phyloP scores from a whole-genome alignment of 1,284 basidiomycete species.

The Tylopilus sp. region DNA sequence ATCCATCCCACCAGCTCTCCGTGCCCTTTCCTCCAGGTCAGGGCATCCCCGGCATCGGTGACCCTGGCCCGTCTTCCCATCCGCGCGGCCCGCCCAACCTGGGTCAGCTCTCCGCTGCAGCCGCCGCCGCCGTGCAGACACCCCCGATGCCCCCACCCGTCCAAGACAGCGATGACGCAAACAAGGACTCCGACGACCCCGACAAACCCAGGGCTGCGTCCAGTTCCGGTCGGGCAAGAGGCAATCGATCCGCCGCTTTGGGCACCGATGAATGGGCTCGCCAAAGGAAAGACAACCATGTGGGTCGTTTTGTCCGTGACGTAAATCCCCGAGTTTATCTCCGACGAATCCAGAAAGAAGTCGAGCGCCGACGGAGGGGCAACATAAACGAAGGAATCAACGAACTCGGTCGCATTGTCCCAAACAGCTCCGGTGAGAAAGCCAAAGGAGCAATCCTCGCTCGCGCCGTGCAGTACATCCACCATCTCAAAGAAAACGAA shows the following conservation, averaged over 20 bases:
- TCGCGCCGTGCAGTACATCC: constrained; percentile 86
- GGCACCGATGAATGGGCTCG: constrained; percentile 79
- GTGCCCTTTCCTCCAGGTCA: constrained; percentile 21
- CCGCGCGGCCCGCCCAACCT: constrained; percentile 68
- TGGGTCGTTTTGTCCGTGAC: constrained; percentile 34
- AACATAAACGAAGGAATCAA: constrained; percentile 97
- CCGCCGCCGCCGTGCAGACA: constrained; percentile 42
- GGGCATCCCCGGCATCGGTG: constrained; percentile 41
- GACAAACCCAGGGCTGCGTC: constrained; percentile 27
- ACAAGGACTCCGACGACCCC: constrained; percentile 39
- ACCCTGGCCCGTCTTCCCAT: constrained; percentile 73
- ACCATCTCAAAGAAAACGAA: constrained; percentile 87
- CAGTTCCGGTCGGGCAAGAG: constrained; percentile 43
- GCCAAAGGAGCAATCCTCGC: constrained; percentile 85
- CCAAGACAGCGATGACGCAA: constrained; percentile 38
- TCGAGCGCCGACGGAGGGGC: constrained; percentile 88
- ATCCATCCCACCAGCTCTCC: constrained; percentile 22
- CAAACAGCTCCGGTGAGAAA: constrained; percentile 84
- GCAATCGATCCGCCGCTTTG: constrained; percentile 54
- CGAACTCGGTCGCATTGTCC: constrained; percentile 86
- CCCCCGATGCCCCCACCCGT: constrained; percentile 36
- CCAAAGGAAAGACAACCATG: constrained; percentile 84
- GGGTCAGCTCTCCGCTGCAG: constrained; percentile 54
- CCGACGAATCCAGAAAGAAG: constrained; percentile 80
- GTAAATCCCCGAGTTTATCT: not conserved